phyloP scores from a whole-genome alignment of 139 green algal species.

The Mychonastes homosphaera region DNA sequence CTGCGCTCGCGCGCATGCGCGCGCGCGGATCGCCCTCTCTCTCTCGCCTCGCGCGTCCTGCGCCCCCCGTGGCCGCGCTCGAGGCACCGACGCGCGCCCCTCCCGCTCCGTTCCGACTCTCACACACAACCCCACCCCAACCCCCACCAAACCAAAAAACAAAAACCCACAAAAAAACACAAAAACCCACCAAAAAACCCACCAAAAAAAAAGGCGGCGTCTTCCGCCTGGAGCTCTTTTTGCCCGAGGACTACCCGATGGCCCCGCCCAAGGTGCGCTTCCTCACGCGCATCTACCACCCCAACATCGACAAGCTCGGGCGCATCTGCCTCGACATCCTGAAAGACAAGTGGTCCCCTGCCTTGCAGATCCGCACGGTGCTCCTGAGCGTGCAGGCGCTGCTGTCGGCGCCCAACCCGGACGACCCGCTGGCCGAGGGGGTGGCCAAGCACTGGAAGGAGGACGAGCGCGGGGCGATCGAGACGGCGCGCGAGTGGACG shows the following conservation, averaged over 20 bases:
- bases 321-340: conserved; percentile 98
- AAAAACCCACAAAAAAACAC: too few relatives aligned
- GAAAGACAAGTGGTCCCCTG: conserved; percentile 99
- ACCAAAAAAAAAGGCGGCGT: too few relatives aligned
- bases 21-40: too few relatives aligned
- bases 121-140: too few relatives aligned
- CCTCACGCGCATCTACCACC: conserved; percentile 98
- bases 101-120: too few relatives aligned
- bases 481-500: conserved; percentile 21
- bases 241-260: conserved; percentile 99
- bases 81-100: too few relatives aligned
- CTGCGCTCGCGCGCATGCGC: too few relatives aligned
- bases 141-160: too few relatives aligned
- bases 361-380: conserved; percentile 96
- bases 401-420: conserved; percentile 92
- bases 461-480: conserved; percentile 80
- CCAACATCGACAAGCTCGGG: conserved; percentile 98
- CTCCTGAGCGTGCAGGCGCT: conserved; percentile 95
- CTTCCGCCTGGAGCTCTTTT: conserved; percentile 97
- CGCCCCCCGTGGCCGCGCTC: too few relatives aligned
- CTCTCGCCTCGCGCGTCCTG: too few relatives aligned
- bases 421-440: conserved; percentile 93
- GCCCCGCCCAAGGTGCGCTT: conserved; percentile 96
- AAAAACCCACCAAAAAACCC: too few relatives aligned
- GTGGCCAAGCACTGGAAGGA: conserved; percentile 97